Evolutionary conservation across 2,329 filamentous ascomycete genomes (phyloP).

Genomic region (Fusarium penzigii): DNA sequence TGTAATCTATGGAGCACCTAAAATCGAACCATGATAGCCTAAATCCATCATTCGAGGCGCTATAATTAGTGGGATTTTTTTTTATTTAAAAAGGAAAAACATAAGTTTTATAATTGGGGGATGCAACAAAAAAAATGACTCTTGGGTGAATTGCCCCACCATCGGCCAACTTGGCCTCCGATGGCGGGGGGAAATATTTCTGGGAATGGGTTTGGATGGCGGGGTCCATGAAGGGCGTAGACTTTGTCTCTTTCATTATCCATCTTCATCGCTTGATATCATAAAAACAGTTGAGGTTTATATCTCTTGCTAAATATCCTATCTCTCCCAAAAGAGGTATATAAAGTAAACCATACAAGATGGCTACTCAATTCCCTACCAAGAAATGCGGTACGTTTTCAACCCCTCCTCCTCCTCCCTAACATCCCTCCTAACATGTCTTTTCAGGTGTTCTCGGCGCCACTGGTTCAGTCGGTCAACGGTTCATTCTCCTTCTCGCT

Average conservation of each 20-base stretch:
- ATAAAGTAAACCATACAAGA: conserved; percentile 7
- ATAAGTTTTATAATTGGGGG: too few species aligned
- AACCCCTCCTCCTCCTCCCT: conserved; percentile 13
- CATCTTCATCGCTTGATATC: background rate
- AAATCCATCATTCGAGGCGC: background rate
- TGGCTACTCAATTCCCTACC: conserved; percentile 49
- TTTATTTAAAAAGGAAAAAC: too few species aligned
- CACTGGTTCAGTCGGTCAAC: conserved; percentile 92
- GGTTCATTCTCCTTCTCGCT: conserved; percentile 90
- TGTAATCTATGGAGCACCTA: background rate
- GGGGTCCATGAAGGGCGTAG: conserved; percentile 22
- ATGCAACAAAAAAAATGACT: background rate
- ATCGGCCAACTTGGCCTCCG: conserved; percentile 27
- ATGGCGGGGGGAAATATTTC: conserved; percentile 33
- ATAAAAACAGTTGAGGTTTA: too few species aligned
- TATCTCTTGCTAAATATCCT: background rate
- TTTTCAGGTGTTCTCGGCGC: conserved; percentile 74
- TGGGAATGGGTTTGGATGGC: conserved; percentile 15
- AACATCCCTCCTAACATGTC: background rate
- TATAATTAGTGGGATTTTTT: background rate
- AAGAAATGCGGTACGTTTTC: conserved; percentile 59
- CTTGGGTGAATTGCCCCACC: conserved; percentile 8
- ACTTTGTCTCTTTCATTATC: conserved; percentile 15
- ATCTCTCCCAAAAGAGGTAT: background rate
- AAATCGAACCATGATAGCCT: background rate